Conservation (phyloP, 306 rosid species). For the Lablab purpureus region DNA sequence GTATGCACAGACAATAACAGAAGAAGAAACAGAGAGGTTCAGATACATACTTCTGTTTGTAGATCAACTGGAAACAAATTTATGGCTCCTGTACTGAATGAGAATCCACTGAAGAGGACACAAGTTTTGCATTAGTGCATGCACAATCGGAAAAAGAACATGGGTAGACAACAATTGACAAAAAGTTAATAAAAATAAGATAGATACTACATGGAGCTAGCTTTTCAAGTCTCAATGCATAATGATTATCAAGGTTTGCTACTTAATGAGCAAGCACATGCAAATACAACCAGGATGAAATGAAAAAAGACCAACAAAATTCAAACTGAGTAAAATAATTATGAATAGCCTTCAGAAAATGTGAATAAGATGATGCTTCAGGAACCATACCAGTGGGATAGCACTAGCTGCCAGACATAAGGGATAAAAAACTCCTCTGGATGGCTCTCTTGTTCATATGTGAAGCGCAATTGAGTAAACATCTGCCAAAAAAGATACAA, state of each 20-base stretch:
- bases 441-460: slow-evolving; percentile 97
- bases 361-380: slow-evolving; percentile 27
- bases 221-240: slow-evolving; percentile 9
- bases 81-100: slow-evolving; percentile 78
- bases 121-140: slow-evolving; percentile 42
- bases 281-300: slow-evolving; percentile 32
- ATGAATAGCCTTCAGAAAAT: neutral
- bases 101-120: slow-evolving; percentile 69
- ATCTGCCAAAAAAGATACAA: slow-evolving; percentile 61
- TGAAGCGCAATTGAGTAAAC: slow-evolving; percentile 96
- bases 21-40: slow-evolving; percentile 18
- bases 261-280: slow-evolving; percentile 12
- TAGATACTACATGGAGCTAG: slow-evolving; percentile 6
- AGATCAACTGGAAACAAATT: slow-evolving; percentile 80
- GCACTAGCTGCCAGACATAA: slow-evolving; percentile 92
- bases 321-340: slow-evolving; percentile 39
- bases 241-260: slow-evolving; percentile 39
- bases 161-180: slow-evolving; percentile 29
- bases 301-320: slow-evolving; percentile 27
- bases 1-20: neutral
- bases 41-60: slow-evolving; percentile 67
- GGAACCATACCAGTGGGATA: slow-evolving; percentile 80
- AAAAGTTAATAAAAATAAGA: slow-evolving; percentile 30
- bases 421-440: slow-evolving; percentile 99
- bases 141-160: neutral